Conservation (phyloP, 331 rosid genomes). For the Pyracantha coccinea region DNA sequence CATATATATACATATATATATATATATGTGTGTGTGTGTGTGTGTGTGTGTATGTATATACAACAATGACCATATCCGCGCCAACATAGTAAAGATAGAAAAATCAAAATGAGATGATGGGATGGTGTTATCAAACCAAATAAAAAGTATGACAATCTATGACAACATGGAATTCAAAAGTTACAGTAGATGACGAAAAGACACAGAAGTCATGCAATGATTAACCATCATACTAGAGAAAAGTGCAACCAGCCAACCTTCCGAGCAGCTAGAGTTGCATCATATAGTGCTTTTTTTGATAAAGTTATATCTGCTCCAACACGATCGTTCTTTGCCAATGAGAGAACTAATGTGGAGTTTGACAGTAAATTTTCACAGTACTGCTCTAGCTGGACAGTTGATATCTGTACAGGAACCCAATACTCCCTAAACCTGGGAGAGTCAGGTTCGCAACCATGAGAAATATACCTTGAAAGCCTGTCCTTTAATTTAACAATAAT, state of each 20-base stretch:
- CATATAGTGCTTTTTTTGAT: constrained; percentile 38
- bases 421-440: constrained; percentile 64
- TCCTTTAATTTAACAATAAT: constrained; percentile 45
- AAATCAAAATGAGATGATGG: neutral
- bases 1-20: no score
- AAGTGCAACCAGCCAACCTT: constrained; percentile 56
- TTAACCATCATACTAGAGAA: constrained; percentile 12
- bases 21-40: no score
- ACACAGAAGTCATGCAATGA: constrained; percentile 11
- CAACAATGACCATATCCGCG: neutral
- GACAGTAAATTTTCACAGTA: constrained; percentile 68
- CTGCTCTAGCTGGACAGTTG: constrained; percentile 81
- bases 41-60: no score
- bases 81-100: neutral
- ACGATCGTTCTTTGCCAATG: constrained; percentile 38
- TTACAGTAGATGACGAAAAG: neutral
- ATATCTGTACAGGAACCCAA: constrained; percentile 80
- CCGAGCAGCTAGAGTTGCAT: constrained; percentile 40
- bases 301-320: constrained; percentile 21
- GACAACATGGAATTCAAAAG: neutral
- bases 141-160: neutral
- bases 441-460: constrained; percentile 39
- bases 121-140: neutral
- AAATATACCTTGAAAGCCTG: constrained; percentile 40
- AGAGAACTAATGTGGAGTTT: constrained; percentile 49